Evolutionary conservation across 2,329 filamentous ascomycete genomes (phyloP).

Genomic region (Penicillium expansum): DNA sequence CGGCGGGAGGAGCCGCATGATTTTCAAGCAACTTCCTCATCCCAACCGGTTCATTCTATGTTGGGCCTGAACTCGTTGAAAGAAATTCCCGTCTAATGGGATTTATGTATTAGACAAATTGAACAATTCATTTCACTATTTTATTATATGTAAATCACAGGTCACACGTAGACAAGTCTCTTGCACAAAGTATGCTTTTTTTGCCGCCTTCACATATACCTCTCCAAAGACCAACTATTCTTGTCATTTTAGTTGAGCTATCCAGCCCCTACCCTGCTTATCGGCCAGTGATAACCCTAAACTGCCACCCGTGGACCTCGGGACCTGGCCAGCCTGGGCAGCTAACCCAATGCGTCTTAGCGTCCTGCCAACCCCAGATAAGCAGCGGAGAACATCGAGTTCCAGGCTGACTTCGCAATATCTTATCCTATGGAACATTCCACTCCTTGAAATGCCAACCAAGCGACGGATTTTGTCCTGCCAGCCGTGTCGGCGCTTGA

Average conservation of each 20-base stretch:
- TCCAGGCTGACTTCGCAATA: slow-evolving; percentile 3
- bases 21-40: not conserved
- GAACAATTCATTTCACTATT: not conserved
- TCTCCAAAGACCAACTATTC: too few species aligned
- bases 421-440: not conserved
- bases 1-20: not conserved
- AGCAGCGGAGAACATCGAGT: slow-evolving; percentile 12
- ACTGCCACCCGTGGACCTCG: slow-evolving; percentile 1
- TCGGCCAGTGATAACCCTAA: slow-evolving; percentile 1
- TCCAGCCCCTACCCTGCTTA: not conserved
- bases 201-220: too few species aligned
- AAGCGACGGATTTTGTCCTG: slow-evolving; percentile 16
- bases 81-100: too few species aligned
- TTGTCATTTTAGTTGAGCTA: not conserved
- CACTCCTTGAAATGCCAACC: slow-evolving; percentile 4
- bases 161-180: too few species aligned
- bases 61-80: not conserved
- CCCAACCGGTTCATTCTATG: not conserved
- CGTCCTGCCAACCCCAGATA: slow-evolving; percentile 7
- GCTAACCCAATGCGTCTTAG: slow-evolving; percentile 8
- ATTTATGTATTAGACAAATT: not conserved
- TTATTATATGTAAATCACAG: not conserved
- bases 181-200: too few species aligned
- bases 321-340: not conserved
- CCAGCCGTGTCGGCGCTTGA: slow-evolving; percentile 19